Base-by-base conservation (phyloP, 2,329 filamentous ascomycete species). In the Colletotrichum musicola region DNA sequence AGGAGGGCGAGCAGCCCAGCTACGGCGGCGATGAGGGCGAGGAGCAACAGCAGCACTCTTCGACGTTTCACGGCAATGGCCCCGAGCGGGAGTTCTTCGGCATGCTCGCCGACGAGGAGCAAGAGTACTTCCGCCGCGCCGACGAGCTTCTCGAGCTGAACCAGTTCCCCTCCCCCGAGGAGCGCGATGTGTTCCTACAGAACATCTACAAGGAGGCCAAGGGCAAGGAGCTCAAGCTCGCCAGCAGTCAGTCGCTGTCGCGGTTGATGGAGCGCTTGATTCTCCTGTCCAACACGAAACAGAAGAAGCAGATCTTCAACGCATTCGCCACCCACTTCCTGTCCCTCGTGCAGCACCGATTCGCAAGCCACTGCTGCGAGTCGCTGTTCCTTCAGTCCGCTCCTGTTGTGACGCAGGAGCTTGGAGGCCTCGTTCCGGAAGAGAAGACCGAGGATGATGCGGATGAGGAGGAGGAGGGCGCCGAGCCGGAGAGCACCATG, bases 341-440 rank as follows among this genome's bases (percentile, higher is more conserved):
- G 67, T 92, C 95, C 74, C 87, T 99, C 30, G 90, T 98, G 59
- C 95, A 97, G 78, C 96, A 99, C 81, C 92, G 96, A 18, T 99
- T 99, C 76, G 96, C 96, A 5, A 97, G 95, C 69, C 96, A 99
- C 83, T 98, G 95, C 81, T 98, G 95, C 78, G 96, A 99, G 82
- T 93, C 93, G 27, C 86, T 99, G 38, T 98, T 99, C 79, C 84
- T 95, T 56, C 89, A 93, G 72, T 92, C 93, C 1, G 95, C 95
- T 0, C 91, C 93, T 1, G 82, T 92, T 12, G 92, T 97, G 44
- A 92, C 92, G 14, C 84, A 91, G 70, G 95, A 97, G 79, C 80
- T 93, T 78, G 70, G 70, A 18, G 87, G 77, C 51, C 83, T 76
- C 73, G 78, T 78, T n/a, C 70, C 83, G 38, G 81, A 83, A 44